Evolutionary conservation across 805 yeast genomes (phyloP).

Genomic region (Torulaspora maleeae): DNA sequence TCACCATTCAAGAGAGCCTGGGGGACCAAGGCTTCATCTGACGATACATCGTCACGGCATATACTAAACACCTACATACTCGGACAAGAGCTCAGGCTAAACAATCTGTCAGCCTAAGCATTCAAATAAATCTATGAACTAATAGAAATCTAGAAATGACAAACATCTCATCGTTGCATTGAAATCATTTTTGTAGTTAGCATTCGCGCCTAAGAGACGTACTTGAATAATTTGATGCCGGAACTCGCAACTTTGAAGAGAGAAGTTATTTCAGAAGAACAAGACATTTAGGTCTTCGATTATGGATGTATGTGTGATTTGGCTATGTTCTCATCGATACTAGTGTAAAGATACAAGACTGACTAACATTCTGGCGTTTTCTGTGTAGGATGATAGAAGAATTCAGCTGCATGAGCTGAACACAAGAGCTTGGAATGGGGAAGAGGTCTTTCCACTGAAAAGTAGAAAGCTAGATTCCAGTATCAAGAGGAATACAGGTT

Average conservation of each 20-base stretch:
- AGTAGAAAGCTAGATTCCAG: conserved; percentile 57
- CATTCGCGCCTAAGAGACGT: background rate
- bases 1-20: conserved; percentile 42
- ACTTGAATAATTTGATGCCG: background rate
- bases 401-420: conserved; percentile 40
- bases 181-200: background rate
- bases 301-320: conserved; percentile 16
- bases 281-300: background rate
- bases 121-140: background rate
- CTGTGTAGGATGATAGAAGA: conserved; percentile 22
- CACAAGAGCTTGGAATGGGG: conserved; percentile 51
- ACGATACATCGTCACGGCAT: background rate
- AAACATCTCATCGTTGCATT: no score
- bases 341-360: background rate
- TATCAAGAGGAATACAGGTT: conserved; percentile 75
- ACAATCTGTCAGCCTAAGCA: no score
- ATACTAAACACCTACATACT: background rate
- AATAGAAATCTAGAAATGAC: background rate
- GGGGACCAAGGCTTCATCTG: conserved; percentile 49
- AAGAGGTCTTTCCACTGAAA: conserved; percentile 29
- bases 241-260: background rate
- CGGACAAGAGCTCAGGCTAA: background rate
- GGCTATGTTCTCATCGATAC: background rate
- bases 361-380: conserved; percentile 8
- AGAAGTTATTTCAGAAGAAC: background rate